Evolutionary conservation across 192 early-diverging fungal species (phyloP), one percentile per base, ranked within the genome.

Genomic region (Entomortierella beljakovae): DNA sequence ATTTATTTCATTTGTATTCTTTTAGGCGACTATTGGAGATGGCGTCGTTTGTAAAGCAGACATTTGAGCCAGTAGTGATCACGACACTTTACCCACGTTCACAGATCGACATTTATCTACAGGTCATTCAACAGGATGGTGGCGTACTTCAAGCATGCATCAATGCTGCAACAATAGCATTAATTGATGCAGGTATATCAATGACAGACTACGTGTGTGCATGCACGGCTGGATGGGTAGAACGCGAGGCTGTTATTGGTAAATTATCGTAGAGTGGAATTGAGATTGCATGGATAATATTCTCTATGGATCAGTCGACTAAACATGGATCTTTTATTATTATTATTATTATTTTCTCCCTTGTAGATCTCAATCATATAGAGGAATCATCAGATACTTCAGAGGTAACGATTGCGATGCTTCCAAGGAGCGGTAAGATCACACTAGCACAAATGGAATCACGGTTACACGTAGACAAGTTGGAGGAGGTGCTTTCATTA

Each of bases 41-140:
- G 33, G 89, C 94, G 0, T 88, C 92, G 20, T 89, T 90, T 43
- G 92, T 98, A 50, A 91, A 90, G 73, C 93, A 96, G 71, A 96
- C 94, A 2, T 96, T 99, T 72, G 98, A 99, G 81, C 86, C 94
- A 3, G 93, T 94, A 15, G 88, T 99, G 60, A 82, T 91, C 22
- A 86, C 87, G 5, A 82, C 80, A 37, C 82, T 92, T 31, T 97
- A 90, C 64, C 91, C 95, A 37, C 88, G 94, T 25, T 95, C 95
- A 25, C 94, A 98, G 81, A 97, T 99, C 63, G 93, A 94, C 52
- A 93, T 99, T 42, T 94, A 93, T 68, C 70, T 98, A 29, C 97
- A 99, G 71, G 79, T 98, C 18, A 83, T 99, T 65, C 98, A 99
- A 73, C 87, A 92, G 62, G 98, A 99, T 66, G 98, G 98, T 42